phyloP scores from a whole-genome alignment of 805 yeast species.

The Saccharomycopsis vini region DNA sequence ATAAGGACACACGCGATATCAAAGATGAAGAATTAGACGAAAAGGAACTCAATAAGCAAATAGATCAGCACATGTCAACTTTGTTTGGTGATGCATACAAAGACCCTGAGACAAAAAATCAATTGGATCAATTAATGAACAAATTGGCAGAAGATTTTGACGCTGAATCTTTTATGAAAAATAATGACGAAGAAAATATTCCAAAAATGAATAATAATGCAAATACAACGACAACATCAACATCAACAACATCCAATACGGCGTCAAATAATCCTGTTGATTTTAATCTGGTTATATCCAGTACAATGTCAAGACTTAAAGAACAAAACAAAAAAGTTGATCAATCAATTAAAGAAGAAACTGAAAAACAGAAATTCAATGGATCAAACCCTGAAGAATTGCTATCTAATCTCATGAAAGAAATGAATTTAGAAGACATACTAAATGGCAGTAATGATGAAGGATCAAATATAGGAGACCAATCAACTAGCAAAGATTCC shows the following conservation, averaged over 20 bases:
- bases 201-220: slow-evolving; percentile 24
- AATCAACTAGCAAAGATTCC: too few relatives aligned
- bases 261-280: slow-evolving; percentile 21
- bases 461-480: slow-evolving; percentile 25
- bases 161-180: slow-evolving; percentile 21
- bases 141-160: slow-evolving; percentile 23
- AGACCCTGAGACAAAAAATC: slow-evolving; percentile 12
- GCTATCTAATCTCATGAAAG: slow-evolving; percentile 45
- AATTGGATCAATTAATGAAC: slow-evolving; percentile 11
- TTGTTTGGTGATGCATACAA: slow-evolving; percentile 13
- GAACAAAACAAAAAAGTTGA: slow-evolving; percentile 69
- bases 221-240: slow-evolving; percentile 19
- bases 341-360: slow-evolving; percentile 40
- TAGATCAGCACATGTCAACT: slow-evolving; percentile 23
- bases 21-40: slow-evolving; percentile 29
- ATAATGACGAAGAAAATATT: not conserved
- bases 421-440: slow-evolving; percentile 26
- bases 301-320: slow-evolving; percentile 71
- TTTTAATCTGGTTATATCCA: slow-evolving; percentile 69
- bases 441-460: slow-evolving; percentile 36
- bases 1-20: slow-evolving; percentile 10
- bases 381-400: slow-evolving; percentile 54
- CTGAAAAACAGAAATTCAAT: slow-evolving; percentile 24
- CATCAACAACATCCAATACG: not conserved
- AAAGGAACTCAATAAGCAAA: slow-evolving; percentile 26